Base-by-base conservation (phyloP, 1,284 basidiomycete genomes). In the Leucoagaricus sp. region DNA sequence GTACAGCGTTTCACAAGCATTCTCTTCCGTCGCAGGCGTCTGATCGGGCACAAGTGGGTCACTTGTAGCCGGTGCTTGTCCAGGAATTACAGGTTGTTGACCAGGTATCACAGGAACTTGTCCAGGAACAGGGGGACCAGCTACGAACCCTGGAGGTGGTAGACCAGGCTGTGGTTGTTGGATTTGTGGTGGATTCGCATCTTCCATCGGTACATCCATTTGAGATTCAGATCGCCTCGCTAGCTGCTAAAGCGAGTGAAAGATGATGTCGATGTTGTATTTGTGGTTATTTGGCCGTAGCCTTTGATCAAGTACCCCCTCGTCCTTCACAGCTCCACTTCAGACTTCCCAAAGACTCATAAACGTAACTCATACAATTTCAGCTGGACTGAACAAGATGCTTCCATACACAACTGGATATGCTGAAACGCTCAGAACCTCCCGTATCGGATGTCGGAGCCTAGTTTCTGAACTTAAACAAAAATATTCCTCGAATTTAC, bases 1-100 rank as follows among this genome's bases (percentile, higher is more conserved):
- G 71, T 98, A 99, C 40, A 99, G 79, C 15, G 96, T 98, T 73
- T 96, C 93, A 46, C 87, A 85, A 33, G 79, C 79, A 61, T 74
- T 59, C 64, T 86, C 83, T 17, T 79, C 76, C 28, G 62, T 34
- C 13, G 47, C 23, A 49, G 38, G 47, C 10, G 54, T 49, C 12
- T 49, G 47, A 1, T 40, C 47, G 21, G 41, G 23, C 19, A 44
- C 53, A 25, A 17, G 9, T 15, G 49, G 36, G 10, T 4, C 42
- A 33, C 21, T 28, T 23, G 50, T 29, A 7, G 53, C 13, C 21
- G 45, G 52, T 31, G 38, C 15, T 17, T 54, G 45, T 47, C 52
- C 52, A 45, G 42, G 51, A 45, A 45, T n/a, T 3, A 47, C 45
- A 28, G 52, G 52, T 36, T n/a, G 13, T 29, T 54, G 52, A 13